Evolutionary conservation across 83 land plant species (phyloP), one percentile per base, ranked within the genome.

Genomic region (Thuja plicata): DNA sequence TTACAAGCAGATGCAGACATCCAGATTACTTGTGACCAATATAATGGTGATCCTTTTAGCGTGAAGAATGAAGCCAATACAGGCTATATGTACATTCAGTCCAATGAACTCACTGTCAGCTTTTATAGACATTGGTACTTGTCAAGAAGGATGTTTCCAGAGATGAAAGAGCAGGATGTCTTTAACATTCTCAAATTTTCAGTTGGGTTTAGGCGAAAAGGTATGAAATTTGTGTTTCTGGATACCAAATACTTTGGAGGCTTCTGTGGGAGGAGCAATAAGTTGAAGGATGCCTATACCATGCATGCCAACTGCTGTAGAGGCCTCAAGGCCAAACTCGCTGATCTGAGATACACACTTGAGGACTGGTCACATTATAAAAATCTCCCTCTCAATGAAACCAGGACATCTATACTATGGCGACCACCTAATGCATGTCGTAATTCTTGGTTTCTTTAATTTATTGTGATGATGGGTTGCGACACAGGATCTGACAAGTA

Each of bases 131-230:
- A 27, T 48, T 97, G 95, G 97, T 94, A 95, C 55, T 88, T 87
- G 43, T 46, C 86, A 62, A 89, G 93, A 60, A 87, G 89, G 57
- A 70, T 87, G 46, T 90, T 91, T 24, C 84, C 89, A 0, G 93
- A 92, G 1, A 79, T 66, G 92, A 93, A 95, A 54, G 96, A 95
- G 40, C 98, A 96, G 84, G 98, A 96, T 73, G 97, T 94, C 3
- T 88, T 96, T 5, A 77, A 55, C 17, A 48, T 89, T 38, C 87
- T 96, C 85, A 93, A 94, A 55, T 17, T 13, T 5, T 54, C 55
- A 4, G 89, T 89, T 0, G 87, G 82, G 17, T 89, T 93, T 21
- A 45, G 55, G 15, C 34, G 88, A 38, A 71, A 92, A 12, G 93
- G 94, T 4, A 52, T 92, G 85, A 81, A 91, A 38, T 38, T 92